Conservation (phyloP, 306 rosid species). For the Begonia peltatifolia region DNA sequence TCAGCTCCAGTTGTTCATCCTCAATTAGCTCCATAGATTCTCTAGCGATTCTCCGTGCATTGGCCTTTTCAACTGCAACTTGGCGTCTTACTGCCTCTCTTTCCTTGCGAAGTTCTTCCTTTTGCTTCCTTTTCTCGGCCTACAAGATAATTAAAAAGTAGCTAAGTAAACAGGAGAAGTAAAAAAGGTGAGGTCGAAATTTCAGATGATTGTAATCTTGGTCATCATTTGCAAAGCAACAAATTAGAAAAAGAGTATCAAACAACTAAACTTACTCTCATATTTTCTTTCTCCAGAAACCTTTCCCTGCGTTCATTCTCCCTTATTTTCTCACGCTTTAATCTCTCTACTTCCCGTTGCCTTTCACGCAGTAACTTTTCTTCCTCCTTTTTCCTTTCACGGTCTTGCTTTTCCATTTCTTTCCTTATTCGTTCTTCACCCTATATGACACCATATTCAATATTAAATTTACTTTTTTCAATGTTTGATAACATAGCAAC, state of each 20-base stretch:
- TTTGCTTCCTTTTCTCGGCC: conserved; percentile 85
- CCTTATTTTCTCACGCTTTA: conserved; percentile 76
- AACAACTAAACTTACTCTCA: conserved; percentile 45
- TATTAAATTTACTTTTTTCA: conserved; percentile 3
- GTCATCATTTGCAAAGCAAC: no score
- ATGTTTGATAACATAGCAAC: no score
- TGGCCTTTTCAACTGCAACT: conserved; percentile 92
- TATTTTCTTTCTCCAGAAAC: conserved; percentile 58
- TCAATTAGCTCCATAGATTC: conserved; percentile 98
- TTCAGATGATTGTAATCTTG: no score
- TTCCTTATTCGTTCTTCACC: conserved; percentile 72
- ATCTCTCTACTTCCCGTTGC: conserved; percentile 82
- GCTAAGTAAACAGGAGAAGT: neutral
- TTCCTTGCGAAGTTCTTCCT: conserved; percentile 86
- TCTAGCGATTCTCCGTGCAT: conserved; percentile 84
- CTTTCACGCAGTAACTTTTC: conserved; percentile 87
- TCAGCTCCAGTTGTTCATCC: conserved; percentile 94
- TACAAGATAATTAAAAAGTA: conserved; percentile 12
- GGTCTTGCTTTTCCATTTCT: conserved; percentile 87
- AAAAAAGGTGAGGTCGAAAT: no score
- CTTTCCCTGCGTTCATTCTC: conserved; percentile 86
- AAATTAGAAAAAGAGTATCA: no score
- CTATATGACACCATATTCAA: conserved; percentile 23
- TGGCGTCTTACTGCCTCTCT: conserved; percentile 85
- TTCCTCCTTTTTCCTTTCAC: conserved; percentile 92